Percentiles rank a stretch among this genome's conserved stretches.
Evolutionary conservation across 257 asterid species (phyloP).

Genomic region (Fraxinus anomala): DNA sequence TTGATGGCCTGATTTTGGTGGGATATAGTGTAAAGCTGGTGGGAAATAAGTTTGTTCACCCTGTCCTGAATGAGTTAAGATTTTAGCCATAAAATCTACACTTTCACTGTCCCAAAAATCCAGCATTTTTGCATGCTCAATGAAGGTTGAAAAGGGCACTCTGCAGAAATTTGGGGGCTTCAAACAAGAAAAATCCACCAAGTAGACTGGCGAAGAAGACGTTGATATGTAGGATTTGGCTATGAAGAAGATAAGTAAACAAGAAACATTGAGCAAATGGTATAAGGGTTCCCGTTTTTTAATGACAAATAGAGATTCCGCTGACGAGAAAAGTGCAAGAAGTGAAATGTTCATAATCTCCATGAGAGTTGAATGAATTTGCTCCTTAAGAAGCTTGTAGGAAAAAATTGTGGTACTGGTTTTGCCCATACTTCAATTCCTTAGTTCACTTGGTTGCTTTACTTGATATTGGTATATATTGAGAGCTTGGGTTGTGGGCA

Average conservation of each 20-base stretch:
- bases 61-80: constrained; percentile 62
- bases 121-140: constrained; percentile 57
- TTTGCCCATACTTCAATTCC: constrained; percentile 17
- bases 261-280: constrained; percentile 33
- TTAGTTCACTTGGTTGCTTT: neutral
- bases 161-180: constrained; percentile 68
- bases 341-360: constrained; percentile 29
- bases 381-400: constrained; percentile 36
- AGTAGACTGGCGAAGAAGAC: constrained; percentile 48
- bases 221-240: constrained; percentile 30
- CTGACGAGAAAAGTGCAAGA: constrained; percentile 34
- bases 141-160: constrained; percentile 56
- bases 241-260: constrained; percentile 28
- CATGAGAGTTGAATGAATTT: constrained; percentile 31
- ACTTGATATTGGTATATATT: neutral
- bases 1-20: constrained; percentile 60
- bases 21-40: constrained; percentile 65
- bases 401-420: constrained; percentile 13
- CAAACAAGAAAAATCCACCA: constrained; percentile 69
- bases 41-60: constrained; percentile 76
- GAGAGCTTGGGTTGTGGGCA: constrained; percentile 7
- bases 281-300: constrained; percentile 29
- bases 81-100: constrained; percentile 60
- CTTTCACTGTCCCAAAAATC: constrained; percentile 57
- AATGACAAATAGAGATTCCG: constrained; percentile 41